Base-by-base conservation (phyloP, 768 basidiomycete species). In the Coprinellus micaceus region DNA sequence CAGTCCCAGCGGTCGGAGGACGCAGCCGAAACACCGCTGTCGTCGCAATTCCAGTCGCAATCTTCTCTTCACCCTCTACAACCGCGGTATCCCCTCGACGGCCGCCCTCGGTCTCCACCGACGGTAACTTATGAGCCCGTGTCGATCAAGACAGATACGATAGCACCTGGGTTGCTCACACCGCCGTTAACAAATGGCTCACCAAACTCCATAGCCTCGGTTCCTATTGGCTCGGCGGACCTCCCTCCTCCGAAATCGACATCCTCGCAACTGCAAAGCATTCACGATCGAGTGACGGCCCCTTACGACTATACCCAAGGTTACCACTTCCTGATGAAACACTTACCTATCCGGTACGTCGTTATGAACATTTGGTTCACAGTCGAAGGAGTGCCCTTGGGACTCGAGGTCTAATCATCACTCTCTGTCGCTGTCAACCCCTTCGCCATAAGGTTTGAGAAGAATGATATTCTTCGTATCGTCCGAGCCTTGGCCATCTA, bases 221-320 rank as follows among this genome's bases (percentile, higher is more conserved):
- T 73, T 3, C 74, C 70, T 44, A 69, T 71, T 52, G 74, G 71
- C 41, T 66, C 74, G 57, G 58, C 70, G 11, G 80, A 77, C 13
- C 59, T 69, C 46, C 58, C 65, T 17, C 59, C 64, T 22, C 66
- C 62, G 5, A 64, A 66, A 29, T 66, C 72, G 11, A 61, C 66
- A 53, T 64, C 67, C 28, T 76, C 75, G 3, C 71, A 76, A 60
- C 64, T 82, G 57, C 79, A 85, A 75, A 74, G 80, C 74, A 72
- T 90, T 76, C 74, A 79, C 76, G 77, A 83, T 73, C 68, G 84
- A 81, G 78, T 86, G 44, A 82, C 85, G 15, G 78, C 82, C 65
- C 89, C 93, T 4, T 96, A 94, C 66, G 94, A 96, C 68, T 97
- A 98, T 65, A 96, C 93, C 15, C 89, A 97, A 75, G 94, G 94